Evolutionary conservation across 1,284 basidiomycete species (phyloP).

Genomic region (Tilletia horrida): DNA sequence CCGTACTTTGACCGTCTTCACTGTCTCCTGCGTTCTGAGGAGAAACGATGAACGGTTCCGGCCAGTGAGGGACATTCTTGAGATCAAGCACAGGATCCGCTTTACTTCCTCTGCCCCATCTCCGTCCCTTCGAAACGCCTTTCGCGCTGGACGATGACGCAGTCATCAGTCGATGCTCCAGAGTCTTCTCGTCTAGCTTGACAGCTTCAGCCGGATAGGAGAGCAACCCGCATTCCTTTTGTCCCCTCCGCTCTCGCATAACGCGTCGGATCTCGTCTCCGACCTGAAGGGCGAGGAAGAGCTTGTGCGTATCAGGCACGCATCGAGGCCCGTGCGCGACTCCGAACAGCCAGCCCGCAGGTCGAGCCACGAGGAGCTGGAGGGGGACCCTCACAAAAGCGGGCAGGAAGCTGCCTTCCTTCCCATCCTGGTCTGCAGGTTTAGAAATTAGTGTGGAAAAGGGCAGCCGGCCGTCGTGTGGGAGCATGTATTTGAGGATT

Average conservation of each 20-base stretch:
- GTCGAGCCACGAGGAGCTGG: neutral
- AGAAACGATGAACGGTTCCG: conserved; percentile 3
- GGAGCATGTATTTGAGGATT: neutral
- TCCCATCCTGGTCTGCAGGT: neutral
- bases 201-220: neutral
- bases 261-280: conserved; percentile 15
- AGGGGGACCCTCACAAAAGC: too few species aligned
- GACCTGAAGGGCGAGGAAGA: conserved; percentile 8
- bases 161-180: neutral
- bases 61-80: conserved; percentile 5
- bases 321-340: neutral
- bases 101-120: neutral
- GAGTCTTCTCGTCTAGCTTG: neutral
- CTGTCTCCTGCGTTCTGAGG: neutral
- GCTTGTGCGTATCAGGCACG: conserved; percentile 1
- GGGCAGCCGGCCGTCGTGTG: neutral
- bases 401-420: too few species aligned
- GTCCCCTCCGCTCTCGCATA: neutral
- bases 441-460: neutral
- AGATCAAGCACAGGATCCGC: neutral
- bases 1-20: neutral
- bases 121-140: neutral
- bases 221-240: conserved; percentile 1
- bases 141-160: too few species aligned
- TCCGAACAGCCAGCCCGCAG: neutral